These are phyloP conservation scores for Rubia occidens DNA, from an alignment of 305 asterid genomes.

Conservation along the genomic window DNA sequence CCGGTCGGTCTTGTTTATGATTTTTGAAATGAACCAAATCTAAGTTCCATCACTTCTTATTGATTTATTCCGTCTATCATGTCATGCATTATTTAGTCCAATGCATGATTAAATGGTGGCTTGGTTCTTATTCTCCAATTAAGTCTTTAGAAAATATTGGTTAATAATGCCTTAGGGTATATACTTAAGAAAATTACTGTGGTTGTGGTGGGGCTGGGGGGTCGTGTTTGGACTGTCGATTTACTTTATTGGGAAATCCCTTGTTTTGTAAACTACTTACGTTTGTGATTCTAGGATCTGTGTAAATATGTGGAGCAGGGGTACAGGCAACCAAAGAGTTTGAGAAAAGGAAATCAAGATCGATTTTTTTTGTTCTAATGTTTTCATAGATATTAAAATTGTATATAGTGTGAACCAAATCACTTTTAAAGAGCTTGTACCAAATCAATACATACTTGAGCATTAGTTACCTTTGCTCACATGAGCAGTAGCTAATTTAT, in stretches of 20 bases:
- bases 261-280: background rate
- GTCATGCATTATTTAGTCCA: background rate
- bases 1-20: background rate
- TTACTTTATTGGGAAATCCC: background rate
- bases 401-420: background rate
- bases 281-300: background rate
- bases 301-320: background rate
- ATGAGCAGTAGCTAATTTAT: too few species aligned
- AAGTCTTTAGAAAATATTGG: background rate
- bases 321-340: background rate
- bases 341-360: background rate
- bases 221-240: too few species aligned
- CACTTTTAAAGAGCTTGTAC: too few species aligned
- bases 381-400: too few species aligned
- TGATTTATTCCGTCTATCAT: background rate
- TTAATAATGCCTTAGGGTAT: too few species aligned
- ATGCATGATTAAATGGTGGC: background rate
- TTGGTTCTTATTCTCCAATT: background rate
- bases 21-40: background rate
- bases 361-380: too few species aligned
- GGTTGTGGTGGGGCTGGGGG: too few species aligned
- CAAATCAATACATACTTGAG: too few species aligned
- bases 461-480: too few species aligned
- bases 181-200: too few species aligned
- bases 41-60: background rate